Evolutionary conservation across 1,284 basidiomycete species (phyloP), one percentile per base, ranked within the genome.

Genomic region (Apiotrichum sp.): DNA sequence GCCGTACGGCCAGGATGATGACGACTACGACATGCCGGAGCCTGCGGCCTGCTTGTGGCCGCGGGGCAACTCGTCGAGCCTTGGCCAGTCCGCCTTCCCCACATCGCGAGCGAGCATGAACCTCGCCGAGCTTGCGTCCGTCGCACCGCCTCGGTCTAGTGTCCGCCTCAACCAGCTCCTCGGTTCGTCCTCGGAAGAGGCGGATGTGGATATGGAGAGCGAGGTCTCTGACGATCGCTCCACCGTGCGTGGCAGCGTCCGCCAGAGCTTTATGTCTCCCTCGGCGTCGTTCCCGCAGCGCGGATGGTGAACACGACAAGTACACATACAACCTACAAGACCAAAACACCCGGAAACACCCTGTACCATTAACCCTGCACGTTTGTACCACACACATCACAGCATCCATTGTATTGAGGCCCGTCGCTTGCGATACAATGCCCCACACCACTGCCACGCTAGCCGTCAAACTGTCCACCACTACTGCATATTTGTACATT

Each of bases 111-210:
- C 47, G 16, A 38, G 49, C 55, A 50, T 52, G 55, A 50, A 42
- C 49, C 43, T 55, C 9, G 34, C 53, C 13, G 45, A 41, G 29
- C 50, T 47, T 11, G 47, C 36, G 16, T 32, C 48, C 44, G 22
- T 40, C 49, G 54, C 62, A 0, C 65, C 66, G 2, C 72, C 73
- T 6, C 58, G 60, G 33, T 70, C 69, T 6, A 67, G 68, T 2
- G 31, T 73, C 45, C 59, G 70, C 32, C 64, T 75, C n/a, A 70
- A 70, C 36, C 65, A 65, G 16, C 58, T 75, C 38, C 58, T 72
- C 22, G 67, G 68, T 22, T 66, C 65, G 40, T 63, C 60, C 11
- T 56, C 53, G 32, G 47, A 16, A 34, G 56, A 50, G 13, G 47
- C 50, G 4, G 64, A 61, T 31, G 47, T 61, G 35, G 62, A 64